Base-by-base conservation (phyloP, 202 grass and related monocot species). In the Elaeis oleifera region DNA sequence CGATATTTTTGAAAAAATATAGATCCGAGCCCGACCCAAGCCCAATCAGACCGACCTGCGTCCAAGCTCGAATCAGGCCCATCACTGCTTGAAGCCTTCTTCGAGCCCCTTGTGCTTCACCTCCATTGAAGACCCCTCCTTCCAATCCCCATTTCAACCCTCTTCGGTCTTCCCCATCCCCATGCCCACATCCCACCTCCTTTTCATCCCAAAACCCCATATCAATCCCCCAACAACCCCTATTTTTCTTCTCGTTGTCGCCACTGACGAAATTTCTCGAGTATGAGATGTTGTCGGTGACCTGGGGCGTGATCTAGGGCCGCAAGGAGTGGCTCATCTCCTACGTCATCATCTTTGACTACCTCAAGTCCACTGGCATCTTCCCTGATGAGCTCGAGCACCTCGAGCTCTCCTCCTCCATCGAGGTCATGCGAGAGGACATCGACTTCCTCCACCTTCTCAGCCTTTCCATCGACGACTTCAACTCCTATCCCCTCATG, bases 371-470 rank as follows among this genome's bases (percentile, higher is more conserved):
- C 22, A 69, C 86, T 0, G 91, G 91, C 16, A 70, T 96, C 22
- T 72, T 80, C 74, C 74, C 91, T 26, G 84, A 89, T 25, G 91
- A 96, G 74, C 91, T 96, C 16, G 78, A 73, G 13, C 76, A 70
- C 59, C 78, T 96, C 8, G 91, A 96, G 76, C 84, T 96, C 25
- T 87, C 91, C 15, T 96, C 91, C 79, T 76, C 91, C 5, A 81
- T 96, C 64, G 91, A 91, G 11, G 74, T 96, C 66, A 89, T 96
- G 57, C 78, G 86, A 51, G 91, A 96, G 76, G 87, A 87, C 55
- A 84, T 96, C 67, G 91, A 89, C 67, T 96, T 96, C 79, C 84
- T 96, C 60, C 81, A 79, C 63, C 87, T 84, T 74, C 79, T 96
- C 19, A 84, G 91, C 28, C 84, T 96, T 19, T 85, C 91, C 63